Conservation (phyloP, 2,329 filamentous ascomycete genomes). For the Microthyrium microscopicum region DNA sequence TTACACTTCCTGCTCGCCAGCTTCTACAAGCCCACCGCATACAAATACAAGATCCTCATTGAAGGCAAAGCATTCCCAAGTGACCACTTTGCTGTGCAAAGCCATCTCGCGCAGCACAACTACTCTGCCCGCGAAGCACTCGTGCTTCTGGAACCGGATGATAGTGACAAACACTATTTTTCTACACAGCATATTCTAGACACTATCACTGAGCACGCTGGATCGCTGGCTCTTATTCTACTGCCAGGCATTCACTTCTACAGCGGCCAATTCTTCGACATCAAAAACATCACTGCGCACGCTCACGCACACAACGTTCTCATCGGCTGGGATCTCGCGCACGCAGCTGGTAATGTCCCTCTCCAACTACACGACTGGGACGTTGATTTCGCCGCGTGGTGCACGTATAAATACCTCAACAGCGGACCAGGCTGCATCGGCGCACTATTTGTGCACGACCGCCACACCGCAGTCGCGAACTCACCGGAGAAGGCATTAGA, state of each 20-base stretch:
- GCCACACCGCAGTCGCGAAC: slow-evolving; percentile 43
- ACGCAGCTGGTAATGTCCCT: slow-evolving; percentile 71
- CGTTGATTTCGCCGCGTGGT: slow-evolving; percentile 86
- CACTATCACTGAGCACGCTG: slow-evolving; percentile 58
- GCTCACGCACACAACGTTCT: slow-evolving; percentile 54
- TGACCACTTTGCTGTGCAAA: slow-evolving; percentile 68
- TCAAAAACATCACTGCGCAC: slow-evolving; percentile 59
- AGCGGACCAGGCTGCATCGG: slow-evolving; percentile 68
- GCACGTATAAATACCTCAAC: slow-evolving; percentile 90
- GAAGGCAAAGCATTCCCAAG: slow-evolving; percentile 84
- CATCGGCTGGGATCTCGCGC: slow-evolving; percentile 78
- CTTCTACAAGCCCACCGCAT: slow-evolving; percentile 56
- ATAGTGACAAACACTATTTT: slow-evolving; percentile 36
- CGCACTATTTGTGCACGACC: slow-evolving; percentile 64
- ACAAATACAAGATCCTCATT: slow-evolving; percentile 64
- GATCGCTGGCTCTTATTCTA: slow-evolving; percentile 56
- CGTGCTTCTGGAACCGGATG: slow-evolving; percentile 53
- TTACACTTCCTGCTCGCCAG: slow-evolving; percentile 69
- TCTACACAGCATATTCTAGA: slow-evolving; percentile 54
- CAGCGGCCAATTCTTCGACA: slow-evolving; percentile 77
- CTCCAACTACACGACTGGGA: slow-evolving; percentile 71
- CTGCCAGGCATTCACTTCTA: slow-evolving; percentile 87
- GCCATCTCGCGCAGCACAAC: slow-evolving; percentile 58
- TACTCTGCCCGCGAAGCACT: slow-evolving; percentile 51
- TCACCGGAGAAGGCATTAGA: slow-evolving; percentile 12